A percentile compares a stretch with the other conserved stretches of the same genome.
phyloP scores from a whole-genome alignment of 2,329 filamentous ascomycete genomes.

The Ceratocystis diversiconidia region DNA sequence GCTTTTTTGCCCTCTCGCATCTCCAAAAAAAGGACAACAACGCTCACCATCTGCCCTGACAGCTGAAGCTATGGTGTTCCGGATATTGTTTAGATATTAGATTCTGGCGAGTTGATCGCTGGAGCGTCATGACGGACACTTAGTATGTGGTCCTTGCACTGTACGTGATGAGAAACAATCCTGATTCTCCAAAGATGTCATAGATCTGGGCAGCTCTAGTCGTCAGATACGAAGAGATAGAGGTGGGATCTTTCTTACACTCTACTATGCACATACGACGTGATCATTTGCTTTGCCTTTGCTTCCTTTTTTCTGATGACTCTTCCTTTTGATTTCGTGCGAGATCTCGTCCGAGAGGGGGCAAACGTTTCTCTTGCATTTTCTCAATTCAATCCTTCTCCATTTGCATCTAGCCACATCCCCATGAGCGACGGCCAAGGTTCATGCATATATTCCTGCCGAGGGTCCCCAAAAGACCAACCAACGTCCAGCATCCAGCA shows the following conservation, averaged over 20 bases:
- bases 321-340: neutral
- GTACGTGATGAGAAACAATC: neutral
- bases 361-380: neutral
- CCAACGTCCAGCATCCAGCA: neutral
- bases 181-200: neutral
- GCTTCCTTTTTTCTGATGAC: neutral
- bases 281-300: neutral
- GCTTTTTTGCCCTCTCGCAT: neutral
- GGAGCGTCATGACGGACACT: neutral
- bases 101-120: neutral
- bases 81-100: neutral
- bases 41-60: slow-evolving; percentile 5
- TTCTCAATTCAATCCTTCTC: neutral
- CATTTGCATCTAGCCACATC: neutral
- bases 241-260: neutral
- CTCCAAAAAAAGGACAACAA: neutral
- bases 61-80: slow-evolving; percentile 1
- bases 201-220: neutral
- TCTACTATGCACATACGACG: neutral
- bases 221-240: neutral
- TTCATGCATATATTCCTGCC: slow-evolving; percentile 4
- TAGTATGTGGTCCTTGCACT: slow-evolving; percentile 1
- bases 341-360: slow-evolving; percentile 4
- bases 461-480: neutral
- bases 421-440: neutral